These are phyloP conservation scores for Pezicula radicicola DNA, from an alignment of 2,329 filamentous ascomycete species.

Conservation along the genomic window DNA sequence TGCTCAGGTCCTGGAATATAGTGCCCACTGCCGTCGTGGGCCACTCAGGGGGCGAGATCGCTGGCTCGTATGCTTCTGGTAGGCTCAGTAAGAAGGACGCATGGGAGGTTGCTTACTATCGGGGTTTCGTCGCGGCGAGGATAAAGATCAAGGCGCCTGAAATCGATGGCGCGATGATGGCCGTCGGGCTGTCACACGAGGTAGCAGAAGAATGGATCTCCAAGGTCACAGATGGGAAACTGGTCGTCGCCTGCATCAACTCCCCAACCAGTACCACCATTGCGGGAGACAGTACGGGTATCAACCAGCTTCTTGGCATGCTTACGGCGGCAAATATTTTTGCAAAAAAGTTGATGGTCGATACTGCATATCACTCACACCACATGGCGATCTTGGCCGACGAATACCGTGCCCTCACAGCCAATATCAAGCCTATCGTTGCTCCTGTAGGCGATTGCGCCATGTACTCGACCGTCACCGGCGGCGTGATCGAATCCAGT, in stretches of 20 bases:
- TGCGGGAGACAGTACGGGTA: constrained; percentile 22
- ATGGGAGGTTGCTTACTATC: constrained; percentile 19
- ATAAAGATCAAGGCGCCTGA: constrained; percentile 4
- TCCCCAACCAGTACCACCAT: constrained; percentile 34
- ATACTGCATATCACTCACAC: constrained; percentile 37
- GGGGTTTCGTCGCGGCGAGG: constrained; percentile 11
- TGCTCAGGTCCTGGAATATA: constrained; percentile 17
- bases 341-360: constrained; percentile 30
- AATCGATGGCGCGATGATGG: constrained; percentile 42
- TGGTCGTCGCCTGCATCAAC: constrained; percentile 31
- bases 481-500: no score
- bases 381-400: constrained; percentile 29
- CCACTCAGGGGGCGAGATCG: constrained; percentile 31
- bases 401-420: constrained; percentile 4
- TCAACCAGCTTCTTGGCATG: constrained; percentile 6
- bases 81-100: constrained; percentile 15
- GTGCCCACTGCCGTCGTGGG: constrained; percentile 19
- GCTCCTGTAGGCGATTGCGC: no score
- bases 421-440: no score
- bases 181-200: constrained; percentile 30
- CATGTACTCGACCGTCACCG: no score
- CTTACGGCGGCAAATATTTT: constrained; percentile 29
- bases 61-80: constrained; percentile 33
- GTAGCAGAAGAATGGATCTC: constrained; percentile 21
- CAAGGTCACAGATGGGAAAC: constrained; percentile 1